Evolutionary conservation across 129 eudicot genomes (phyloP).

Genomic region (Scalesia atractyloides): DNA sequence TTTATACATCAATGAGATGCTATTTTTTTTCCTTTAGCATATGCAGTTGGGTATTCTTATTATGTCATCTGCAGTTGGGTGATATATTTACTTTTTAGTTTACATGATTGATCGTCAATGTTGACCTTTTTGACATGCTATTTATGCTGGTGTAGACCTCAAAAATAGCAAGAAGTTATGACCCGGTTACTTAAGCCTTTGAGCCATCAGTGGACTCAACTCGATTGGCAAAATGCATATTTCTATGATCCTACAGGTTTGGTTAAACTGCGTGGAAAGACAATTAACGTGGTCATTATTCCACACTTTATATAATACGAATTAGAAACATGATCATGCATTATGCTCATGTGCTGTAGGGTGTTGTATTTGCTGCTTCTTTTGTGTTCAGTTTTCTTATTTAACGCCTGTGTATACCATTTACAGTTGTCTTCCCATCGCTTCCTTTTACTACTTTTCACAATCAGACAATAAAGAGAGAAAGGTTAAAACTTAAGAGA

Average conservation of each 20-base stretch:
- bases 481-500: too few species aligned
- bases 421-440: too few species aligned
- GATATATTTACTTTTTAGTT: constrained; percentile 23
- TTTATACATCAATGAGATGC: too few species aligned
- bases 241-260: constrained; percentile 74
- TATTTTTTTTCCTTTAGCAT: too few species aligned
- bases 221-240: constrained; percentile 88
- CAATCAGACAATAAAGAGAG: too few species aligned
- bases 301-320: constrained; percentile 40
- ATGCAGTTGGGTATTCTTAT: too few species aligned
- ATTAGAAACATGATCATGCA: too few species aligned
- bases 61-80: constrained; percentile 94
- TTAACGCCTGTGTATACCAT: too few species aligned
- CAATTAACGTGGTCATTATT: constrained; percentile 94
- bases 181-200: constrained; percentile 96
- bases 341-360: too few species aligned
- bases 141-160: constrained; percentile 51
- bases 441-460: too few species aligned
- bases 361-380: too few species aligned
- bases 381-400: too few species aligned
- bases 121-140: constrained; percentile 12
- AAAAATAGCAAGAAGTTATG: constrained; percentile 96
- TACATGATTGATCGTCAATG: constrained; percentile 12
- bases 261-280: constrained; percentile 70
- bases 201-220: constrained; percentile 84